Evolutionary conservation across 345 rosid genomes (phyloP), one percentile per base, ranked within the genome.

Genomic region (Salix suchowensis): DNA sequence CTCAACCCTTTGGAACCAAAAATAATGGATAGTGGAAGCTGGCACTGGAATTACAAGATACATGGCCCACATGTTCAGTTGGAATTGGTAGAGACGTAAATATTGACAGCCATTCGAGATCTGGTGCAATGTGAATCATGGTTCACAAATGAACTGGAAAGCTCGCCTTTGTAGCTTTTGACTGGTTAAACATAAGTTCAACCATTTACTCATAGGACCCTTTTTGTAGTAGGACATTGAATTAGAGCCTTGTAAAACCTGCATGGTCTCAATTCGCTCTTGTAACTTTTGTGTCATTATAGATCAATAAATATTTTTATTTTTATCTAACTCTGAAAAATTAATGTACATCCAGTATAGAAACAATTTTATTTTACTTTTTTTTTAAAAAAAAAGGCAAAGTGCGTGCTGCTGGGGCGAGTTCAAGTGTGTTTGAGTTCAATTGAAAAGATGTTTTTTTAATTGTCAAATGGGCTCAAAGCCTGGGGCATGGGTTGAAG

Each of bases 41-140:
- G 98, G 98, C 86, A 86, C 65, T 95, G 98, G 99, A 87, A 87
- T 74, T 93, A 90, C 93, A 71, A 86, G 79, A 74, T 88, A 67
- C 70, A 87, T 0, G 91, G 89, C 68, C 26, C 85, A 34, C 90
- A 86, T 86, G 88, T 91, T 83, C 79, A 54, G 55, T 80, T 95
- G 87, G 91, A 91, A 80, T 62, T 84, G 82, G 82, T 86, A 24
- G 92, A 87, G 74, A 58, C 68, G 65, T 87, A 75, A 82, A 73
- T 46, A 70, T n/a, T 40, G 28, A 66, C 68, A 34, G 55, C 48
- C 64, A n/a, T 60, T 28, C 24, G 50, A 55, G 50, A 55, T 67
- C 71, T 46, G 48, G 34, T 60, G 67, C 61, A 48, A 48, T 65
- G 91, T 89, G 93, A 89, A 89, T 86, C 77, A 67, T 82, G 55